Conservation (phyloP, 1,284 basidiomycete genomes). For the Austropuccinia psidii region DNA sequence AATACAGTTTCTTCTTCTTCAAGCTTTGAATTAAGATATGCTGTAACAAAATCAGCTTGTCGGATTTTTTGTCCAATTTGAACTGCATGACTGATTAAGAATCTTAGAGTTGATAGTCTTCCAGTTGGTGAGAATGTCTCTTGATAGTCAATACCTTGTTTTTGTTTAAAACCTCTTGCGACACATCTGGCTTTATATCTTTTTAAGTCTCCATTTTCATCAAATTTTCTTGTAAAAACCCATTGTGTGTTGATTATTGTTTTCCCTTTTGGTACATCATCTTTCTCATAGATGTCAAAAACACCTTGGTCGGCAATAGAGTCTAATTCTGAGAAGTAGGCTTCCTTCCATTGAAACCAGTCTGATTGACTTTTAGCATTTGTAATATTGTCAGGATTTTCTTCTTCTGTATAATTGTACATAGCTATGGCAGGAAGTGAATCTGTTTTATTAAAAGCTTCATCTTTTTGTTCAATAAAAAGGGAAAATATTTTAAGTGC, state of each 20-base stretch:
- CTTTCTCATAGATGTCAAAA: slow-evolving; percentile 11
- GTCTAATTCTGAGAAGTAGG: slow-evolving; percentile 11
- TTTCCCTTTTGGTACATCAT: background rate
- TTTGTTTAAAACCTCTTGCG: slow-evolving; percentile 11
- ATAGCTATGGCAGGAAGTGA: too few species aligned
- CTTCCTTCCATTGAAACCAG: background rate
- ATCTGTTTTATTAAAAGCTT: too few species aligned
- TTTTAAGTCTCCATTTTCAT: background rate
- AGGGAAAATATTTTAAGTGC: too few species aligned
- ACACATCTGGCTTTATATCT: slow-evolving; percentile 27
- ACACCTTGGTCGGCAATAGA: background rate
- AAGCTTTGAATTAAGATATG: slow-evolving; percentile 11
- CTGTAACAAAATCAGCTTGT: slow-evolving; percentile 30
- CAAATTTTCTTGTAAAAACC: slow-evolving; percentile 7
- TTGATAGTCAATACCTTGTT: slow-evolving; percentile 20
- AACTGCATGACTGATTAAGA: background rate
- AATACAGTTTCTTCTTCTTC: slow-evolving; percentile 12
- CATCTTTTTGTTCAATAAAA: too few species aligned
- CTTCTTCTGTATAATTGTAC: too few species aligned
- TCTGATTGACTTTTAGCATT: background rate
- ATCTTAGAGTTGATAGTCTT: background rate
- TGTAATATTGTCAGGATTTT: background rate
- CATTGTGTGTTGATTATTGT: background rate
- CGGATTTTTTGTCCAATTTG: background rate
- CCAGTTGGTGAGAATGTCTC: slow-evolving; percentile 26